Evolutionary conservation across 2,329 filamentous ascomycete species (phyloP), one percentile per base, ranked within the genome.

Genomic region (Aphanoascus verrucosus): DNA sequence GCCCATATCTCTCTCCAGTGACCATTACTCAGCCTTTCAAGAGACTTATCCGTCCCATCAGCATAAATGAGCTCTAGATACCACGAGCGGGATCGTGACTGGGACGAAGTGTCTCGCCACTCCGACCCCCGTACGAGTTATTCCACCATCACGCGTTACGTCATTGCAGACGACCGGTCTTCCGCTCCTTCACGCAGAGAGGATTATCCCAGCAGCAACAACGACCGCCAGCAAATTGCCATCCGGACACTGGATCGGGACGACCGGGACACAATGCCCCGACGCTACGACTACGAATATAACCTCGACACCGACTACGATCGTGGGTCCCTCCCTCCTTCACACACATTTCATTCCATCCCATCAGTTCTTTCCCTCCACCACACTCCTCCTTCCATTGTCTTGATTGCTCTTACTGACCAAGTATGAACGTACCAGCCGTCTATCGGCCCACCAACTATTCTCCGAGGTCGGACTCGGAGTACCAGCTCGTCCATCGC

Each of bases 401-500:
- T 20, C 15, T 19, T 17, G 11, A n/a, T 6, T 14, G 40, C 23
- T 17, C 34, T 17, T 53, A 49, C 52, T 54, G n/a, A 54, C 38
- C 7, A 42, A 35, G 14, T 34, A 77, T 82, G 67, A 79, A 81
- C 57, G 73, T 79, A 61, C 71, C 75, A 58, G 74, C 79, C 67
- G 72, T 72, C 38, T 75, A 76, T 57, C 71, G 72, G 15, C 71
- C 75, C 53, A 72, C 77, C 55, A 69, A 77, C 54, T 74, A 79
- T 55, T 63, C 66, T 48, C 65, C 69, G 17, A 74, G 74, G 44
- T 71, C 76, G 47, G 78, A 82, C 60, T 75, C 77, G 23, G 75
- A 78, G 40, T 83, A 80, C 58, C 79, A 82, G 55, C 69, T 82
- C 52, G 72, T 82, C 55, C 79, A 80, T 59, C 78, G 78, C 37